Conservation (phyloP, 2,329 filamentous ascomycete species). For the Sporothrix mexicana region DNA sequence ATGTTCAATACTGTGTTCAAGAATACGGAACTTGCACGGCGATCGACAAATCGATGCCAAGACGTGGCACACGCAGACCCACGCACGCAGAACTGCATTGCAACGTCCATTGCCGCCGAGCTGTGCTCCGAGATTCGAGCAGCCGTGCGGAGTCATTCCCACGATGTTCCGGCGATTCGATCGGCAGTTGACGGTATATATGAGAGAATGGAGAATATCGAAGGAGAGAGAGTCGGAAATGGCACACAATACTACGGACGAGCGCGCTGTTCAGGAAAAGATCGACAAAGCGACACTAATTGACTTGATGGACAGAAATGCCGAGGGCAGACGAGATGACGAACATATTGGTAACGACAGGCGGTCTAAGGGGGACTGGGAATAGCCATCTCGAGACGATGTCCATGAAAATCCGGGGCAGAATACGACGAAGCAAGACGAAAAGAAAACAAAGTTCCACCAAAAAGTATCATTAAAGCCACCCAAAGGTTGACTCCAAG, state of each 20-base stretch:
- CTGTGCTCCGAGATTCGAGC: neutral
- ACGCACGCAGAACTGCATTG: neutral
- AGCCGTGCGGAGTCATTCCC: neutral
- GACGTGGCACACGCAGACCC: no score
- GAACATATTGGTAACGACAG: constrained; percentile 16
- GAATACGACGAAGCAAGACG: neutral
- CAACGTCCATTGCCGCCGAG: constrained; percentile 20
- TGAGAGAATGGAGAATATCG: neutral
- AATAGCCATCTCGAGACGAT: neutral
- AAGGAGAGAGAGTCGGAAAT: neutral
- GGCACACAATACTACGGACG: neutral
- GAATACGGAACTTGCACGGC: no score
- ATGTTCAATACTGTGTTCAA: no score
- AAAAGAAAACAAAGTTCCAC: neutral
- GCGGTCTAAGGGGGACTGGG: neutral
- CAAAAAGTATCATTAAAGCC: neutral
- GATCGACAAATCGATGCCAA: no score
- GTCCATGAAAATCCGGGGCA: neutral
- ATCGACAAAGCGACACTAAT: neutral
- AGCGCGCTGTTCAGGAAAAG: neutral
- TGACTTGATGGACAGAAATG: neutral
- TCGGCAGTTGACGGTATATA: neutral
- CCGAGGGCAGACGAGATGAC: neutral
- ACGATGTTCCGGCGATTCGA: neutral
- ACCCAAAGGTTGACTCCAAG: neutral